A percentile compares a stretch with the other conserved stretches of the same genome.
These are phyloP conservation scores for Penicillium silybi DNA, from an alignment of 495 filamentous ascomycete species.

Conservation along the genomic window DNA sequence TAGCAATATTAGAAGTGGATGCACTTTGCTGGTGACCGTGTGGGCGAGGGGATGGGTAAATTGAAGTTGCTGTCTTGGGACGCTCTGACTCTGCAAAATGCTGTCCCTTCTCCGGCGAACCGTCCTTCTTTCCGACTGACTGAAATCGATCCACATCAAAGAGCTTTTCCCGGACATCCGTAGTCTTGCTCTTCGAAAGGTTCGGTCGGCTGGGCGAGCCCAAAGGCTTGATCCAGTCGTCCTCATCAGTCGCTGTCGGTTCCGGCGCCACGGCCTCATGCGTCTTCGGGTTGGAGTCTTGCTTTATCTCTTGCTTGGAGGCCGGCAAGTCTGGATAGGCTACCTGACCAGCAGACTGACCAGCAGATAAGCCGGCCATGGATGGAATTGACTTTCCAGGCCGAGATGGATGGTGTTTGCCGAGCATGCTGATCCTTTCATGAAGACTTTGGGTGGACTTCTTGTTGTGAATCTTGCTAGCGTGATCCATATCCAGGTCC, in stretches of 20 bases:
- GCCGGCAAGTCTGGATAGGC: conserved; percentile 55
- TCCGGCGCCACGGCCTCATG: conserved; percentile 22
- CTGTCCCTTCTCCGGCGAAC: conserved; percentile 1
- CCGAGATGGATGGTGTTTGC: conserved; percentile 68
- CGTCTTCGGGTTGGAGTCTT: conserved; percentile 24
- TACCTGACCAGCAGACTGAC: conserved; percentile 27
- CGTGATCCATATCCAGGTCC: conserved; percentile 32
- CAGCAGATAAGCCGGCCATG: conserved; percentile 26
- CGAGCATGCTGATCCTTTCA: conserved; percentile 90
- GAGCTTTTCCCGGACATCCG: conserved; percentile 57
- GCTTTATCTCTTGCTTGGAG: conserved; percentile 34
- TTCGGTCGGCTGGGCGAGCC: conserved; percentile 41
- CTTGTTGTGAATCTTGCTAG: conserved; percentile 67
- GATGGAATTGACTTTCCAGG: conserved; percentile 68
- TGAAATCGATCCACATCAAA: conserved; percentile 10
- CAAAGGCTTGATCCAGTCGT: conserved; percentile 80
- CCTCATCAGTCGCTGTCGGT: conserved; percentile 55
- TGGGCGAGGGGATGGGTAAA: conserved; percentile 45
- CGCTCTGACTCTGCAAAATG: conserved; percentile 24
- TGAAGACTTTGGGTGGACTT: conserved; percentile 87
- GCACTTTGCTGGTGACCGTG: conserved; percentile 56
- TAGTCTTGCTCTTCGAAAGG: conserved; percentile 53
- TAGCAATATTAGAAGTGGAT: conserved; percentile 56
- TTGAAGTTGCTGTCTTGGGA: conserved; percentile 44
- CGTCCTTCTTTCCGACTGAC: conserved; percentile 6